Evolutionary conservation across 2,329 filamentous ascomycete genomes (phyloP), one percentile per base, ranked within the genome.

Genomic region (Mycosphaerella arachidis): DNA sequence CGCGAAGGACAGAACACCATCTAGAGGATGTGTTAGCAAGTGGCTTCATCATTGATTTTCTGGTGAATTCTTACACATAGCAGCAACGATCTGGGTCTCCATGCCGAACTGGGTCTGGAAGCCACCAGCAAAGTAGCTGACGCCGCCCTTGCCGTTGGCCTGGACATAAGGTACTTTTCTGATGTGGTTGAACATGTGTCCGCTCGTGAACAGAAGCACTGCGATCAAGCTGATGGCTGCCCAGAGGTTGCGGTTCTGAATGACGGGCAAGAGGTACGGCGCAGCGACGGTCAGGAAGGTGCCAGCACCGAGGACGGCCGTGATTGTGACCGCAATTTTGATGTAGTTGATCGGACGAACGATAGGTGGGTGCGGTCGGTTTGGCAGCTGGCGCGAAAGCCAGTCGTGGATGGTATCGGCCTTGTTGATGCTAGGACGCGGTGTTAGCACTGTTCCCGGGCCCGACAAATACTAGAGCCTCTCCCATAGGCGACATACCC

Each of bases 101-200:
- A 99, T 80, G 13, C 94, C 94, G 70, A 88, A 92, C 74, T 99
- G 94, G 74, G 86, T 96, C 75, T 93, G 91, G 77, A 99, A 99
- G 0, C 94, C 93, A 43, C 83, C 83, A 4, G 93, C 91, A 75
- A 99, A 94, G 75, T 97, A 97, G 72, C 78, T 90, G 63, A 99
- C 85, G 5, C 92, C 92, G 18, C 94, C 94, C 57, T 84, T 86
- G 40, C 91, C 91, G 73, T 97, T 87, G 46, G 89, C 90, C 46
- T 86, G 82, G 33, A 97, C 91, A 70, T 99, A 99, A 2, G 94
- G 94, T 2, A 95, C 91, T 75, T 94, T 93, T 68, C 95, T 86
- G 72, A 99, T 99, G 73, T 97, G 92, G 76, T 97, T 99, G 83
- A 95, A 99, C 95, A 99, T 99, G 77, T 97, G 92, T 43, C 94